phyloP scores from a whole-genome alignment of 2,329 filamentous ascomycete species.

The Pyrenophora teres region DNA sequence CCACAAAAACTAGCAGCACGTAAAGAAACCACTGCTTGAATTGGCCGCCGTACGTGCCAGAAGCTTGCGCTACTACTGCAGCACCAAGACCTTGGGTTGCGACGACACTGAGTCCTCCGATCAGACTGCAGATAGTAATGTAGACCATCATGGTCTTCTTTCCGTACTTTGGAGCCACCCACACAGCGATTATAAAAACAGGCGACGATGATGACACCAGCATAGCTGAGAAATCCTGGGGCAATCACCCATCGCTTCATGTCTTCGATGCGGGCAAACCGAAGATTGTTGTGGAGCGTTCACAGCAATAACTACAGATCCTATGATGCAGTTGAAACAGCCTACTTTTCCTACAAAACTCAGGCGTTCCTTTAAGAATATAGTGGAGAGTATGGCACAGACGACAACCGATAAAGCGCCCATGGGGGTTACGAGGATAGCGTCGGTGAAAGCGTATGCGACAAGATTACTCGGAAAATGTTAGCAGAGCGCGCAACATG shows the following conservation, averaged over 20 bases:
- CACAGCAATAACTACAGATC: conserved; percentile 90
- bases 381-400: conserved; percentile 85
- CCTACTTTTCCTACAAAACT: conserved; percentile 96
- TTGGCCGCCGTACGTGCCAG: conserved; percentile 71
- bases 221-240: conserved; percentile 83
- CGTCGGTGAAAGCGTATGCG: conserved; percentile 95
- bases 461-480: conserved; percentile 72
- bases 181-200: conserved; percentile 74
- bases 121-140: conserved; percentile 91
- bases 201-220: conserved; percentile 79
- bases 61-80: conserved; percentile 84
- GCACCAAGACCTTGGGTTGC: conserved; percentile 91
- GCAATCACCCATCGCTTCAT: conserved; percentile 88
- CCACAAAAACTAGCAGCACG: conserved; percentile 86
- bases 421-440: conserved; percentile 90
- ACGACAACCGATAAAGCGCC: conserved; percentile 92
- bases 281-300: conserved; percentile 88
- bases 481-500: conserved; percentile 45
- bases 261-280: conserved; percentile 81
- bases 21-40: conserved; percentile 99
- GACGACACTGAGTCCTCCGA: conserved; percentile 92
- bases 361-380: conserved; percentile 93
- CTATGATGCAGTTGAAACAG: conserved; percentile 93
- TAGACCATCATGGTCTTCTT: conserved; percentile 99
- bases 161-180: conserved; percentile 83